Evolutionary conservation across 768 basidiomycete genomes (phyloP).

Genomic region (Pleurotus citrinopileatus): DNA sequence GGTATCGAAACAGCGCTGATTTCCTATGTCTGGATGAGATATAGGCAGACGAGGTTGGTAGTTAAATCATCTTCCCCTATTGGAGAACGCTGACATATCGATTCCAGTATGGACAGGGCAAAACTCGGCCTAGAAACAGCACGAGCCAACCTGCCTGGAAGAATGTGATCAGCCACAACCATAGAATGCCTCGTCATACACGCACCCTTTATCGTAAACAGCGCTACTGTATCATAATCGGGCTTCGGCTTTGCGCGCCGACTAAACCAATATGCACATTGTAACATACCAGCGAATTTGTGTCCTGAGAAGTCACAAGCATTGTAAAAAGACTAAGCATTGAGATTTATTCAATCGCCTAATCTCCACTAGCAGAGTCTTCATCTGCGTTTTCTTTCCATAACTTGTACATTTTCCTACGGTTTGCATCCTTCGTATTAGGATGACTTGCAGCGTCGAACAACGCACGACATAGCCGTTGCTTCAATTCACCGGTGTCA

Average conservation of each 20-base stretch:
- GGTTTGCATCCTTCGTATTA: slow-evolving; percentile 74
- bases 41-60: slow-evolving; percentile 23
- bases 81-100: neutral
- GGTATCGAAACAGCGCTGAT: slow-evolving; percentile 29
- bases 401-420: slow-evolving; percentile 79
- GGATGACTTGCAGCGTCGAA: slow-evolving; percentile 74
- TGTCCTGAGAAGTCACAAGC: too few species aligned
- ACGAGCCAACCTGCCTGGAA: neutral
- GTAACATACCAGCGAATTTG: neutral
- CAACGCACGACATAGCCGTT: slow-evolving; percentile 54
- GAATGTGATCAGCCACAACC: neutral
- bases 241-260: neutral
- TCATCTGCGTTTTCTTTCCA: slow-evolving; percentile 61
- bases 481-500: slow-evolving; percentile 37
- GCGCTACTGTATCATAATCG: neutral
- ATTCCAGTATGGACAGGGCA: neutral
- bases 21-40: slow-evolving; percentile 26
- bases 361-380: slow-evolving; percentile 24
- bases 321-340: too few species aligned
- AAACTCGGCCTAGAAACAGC: neutral
- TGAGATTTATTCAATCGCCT: slow-evolving; percentile 10
- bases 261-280: neutral
- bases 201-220: neutral
- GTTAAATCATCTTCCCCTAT: neutral
- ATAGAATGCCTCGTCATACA: neutral